Evolutionary conservation across 176 grass and related monocot species (phyloP), one percentile per base, ranked within the genome.

Genomic region (Neostapfia colusana): DNA sequence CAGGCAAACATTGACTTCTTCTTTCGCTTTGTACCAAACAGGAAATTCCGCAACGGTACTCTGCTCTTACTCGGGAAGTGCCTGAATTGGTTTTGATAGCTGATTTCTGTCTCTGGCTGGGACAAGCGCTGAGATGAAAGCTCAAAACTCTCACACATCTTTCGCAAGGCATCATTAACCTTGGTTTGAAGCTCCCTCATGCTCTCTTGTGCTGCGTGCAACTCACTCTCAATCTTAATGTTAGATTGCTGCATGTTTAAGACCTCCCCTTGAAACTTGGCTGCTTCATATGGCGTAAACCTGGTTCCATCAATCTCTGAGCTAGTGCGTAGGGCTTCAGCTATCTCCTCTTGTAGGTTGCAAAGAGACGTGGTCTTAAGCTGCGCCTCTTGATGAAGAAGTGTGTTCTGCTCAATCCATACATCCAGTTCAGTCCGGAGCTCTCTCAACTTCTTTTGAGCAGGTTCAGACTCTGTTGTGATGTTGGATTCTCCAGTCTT

Each of bases 241-340:
- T 80, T 89, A 23, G 77, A 92, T 17, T 91, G 86, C 54, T 89
- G 86, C 91, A 97, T 91, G 79, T 80, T 93, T 24, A 89, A 81
- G 10, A 97, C 75, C 88, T 91, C 91, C 18, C 94, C 94, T 81
- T 93, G 90, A 69, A 93, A 93, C 54, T 89, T 90, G 64, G 90
- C 87, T 6, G 90, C 90, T 60, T 87, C 63, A 11, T 89, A 93
- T 0, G 84, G 70, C 16, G 63, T 91, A 41, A 93, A 89, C 67
- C 72, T 75, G 16, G 71, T 77, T 49, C 79, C 89, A 40, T 84
- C 85, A 43, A 35, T 44, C 50, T 80, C 86, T 10, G 77, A 60
- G 75, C 77, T 85, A 56, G 39, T 36, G 26, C 67, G 76, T 55
- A 95, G 44, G 16, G 80, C 80, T 73, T 91, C 68, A 0, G 79